These are phyloP conservation scores for Wallacemonas sp. DNA, from an alignment of 208 protist genomes.

Conservation along the genomic window DNA sequence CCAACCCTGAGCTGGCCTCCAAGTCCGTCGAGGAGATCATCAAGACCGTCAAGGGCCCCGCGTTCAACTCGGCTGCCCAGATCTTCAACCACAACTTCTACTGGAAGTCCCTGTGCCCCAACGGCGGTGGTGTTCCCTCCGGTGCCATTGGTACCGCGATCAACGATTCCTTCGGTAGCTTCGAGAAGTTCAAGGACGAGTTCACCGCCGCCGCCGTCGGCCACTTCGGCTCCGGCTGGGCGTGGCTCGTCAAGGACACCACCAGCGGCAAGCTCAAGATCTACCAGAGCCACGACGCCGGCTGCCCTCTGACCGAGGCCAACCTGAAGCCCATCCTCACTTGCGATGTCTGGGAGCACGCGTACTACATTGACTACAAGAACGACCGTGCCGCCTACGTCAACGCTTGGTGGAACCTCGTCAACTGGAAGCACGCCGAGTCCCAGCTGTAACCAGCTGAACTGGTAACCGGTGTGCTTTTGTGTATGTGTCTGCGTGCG, in stretches of 20 bases:
- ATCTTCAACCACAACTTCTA: slow-evolving; percentile 96
- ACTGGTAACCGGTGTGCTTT: no score
- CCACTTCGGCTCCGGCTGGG: slow-evolving; percentile 96
- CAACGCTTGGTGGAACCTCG: slow-evolving; percentile 91
- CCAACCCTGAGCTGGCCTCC: slow-evolving; percentile 51
- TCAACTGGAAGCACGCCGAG: slow-evolving; percentile 93
- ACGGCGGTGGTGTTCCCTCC: slow-evolving; percentile 59
- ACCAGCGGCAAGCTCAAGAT: slow-evolving; percentile 83
- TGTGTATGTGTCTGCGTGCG: no score
- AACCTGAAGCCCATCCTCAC: slow-evolving; percentile 80
- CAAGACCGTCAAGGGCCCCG: slow-evolving; percentile 70
- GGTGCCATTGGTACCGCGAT: slow-evolving; percentile 77
- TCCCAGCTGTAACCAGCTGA: slow-evolving; percentile 27
- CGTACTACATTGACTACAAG: slow-evolving; percentile 96
- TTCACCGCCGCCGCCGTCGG: slow-evolving; percentile 83
- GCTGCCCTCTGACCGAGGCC: slow-evolving; percentile 69
- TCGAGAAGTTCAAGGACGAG: slow-evolving; percentile 93
- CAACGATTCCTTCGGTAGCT: slow-evolving; percentile 78
- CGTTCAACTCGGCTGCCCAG: slow-evolving; percentile 94
- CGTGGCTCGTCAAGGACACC: slow-evolving; percentile 92
- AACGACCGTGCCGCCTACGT: slow-evolving; percentile 92
- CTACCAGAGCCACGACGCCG: slow-evolving; percentile 80
- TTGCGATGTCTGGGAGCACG: slow-evolving; percentile 96
- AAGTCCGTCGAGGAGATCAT: slow-evolving; percentile 90
- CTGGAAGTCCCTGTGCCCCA: slow-evolving; percentile 85